Percentiles rank a stretch among this genome's conserved stretches.
Conservation (phyloP, 1,139 yeast genomes). For the Saccharomycopsis hybrid region DNA sequence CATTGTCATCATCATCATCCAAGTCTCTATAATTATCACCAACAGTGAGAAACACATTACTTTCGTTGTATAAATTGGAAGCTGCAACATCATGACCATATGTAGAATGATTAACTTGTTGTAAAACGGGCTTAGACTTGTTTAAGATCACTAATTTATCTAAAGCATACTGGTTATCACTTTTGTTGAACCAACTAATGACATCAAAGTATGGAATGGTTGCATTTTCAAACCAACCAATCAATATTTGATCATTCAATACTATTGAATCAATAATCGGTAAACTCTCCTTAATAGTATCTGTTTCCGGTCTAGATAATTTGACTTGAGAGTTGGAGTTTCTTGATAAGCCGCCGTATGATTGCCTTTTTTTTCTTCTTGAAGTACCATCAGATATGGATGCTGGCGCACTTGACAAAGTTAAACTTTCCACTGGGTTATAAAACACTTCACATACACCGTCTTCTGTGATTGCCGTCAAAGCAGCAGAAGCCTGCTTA, state of each 20-base stretch:
- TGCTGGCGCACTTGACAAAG: not conserved
- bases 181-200: conserved; percentile 27
- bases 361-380: conserved; percentile 33
- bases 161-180: conserved; percentile 24
- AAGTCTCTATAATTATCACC: conserved; percentile 54
- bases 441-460: conserved; percentile 64
- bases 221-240: conserved; percentile 72
- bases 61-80: conserved; percentile 61
- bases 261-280: conserved; percentile 38
- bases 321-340: conserved; percentile 39
- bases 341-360: conserved; percentile 38
- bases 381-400: conserved; percentile 21
- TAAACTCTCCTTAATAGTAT: conserved; percentile 25
- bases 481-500: conserved; percentile 23
- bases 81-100: conserved; percentile 71
- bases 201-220: conserved; percentile 59
- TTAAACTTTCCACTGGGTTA: conserved; percentile 38
- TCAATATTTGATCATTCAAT: conserved; percentile 36
- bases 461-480: conserved; percentile 58
- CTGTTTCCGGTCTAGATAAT: conserved; percentile 40
- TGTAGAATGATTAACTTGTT: conserved; percentile 33
- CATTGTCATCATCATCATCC: conserved; percentile 34
- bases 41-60: conserved; percentile 55
- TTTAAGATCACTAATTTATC: conserved; percentile 30
- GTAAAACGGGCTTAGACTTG: conserved; percentile 36